Base-by-base conservation (phyloP, 176 grass and related monocot species). In the Phyllostachys edulis region DNA sequence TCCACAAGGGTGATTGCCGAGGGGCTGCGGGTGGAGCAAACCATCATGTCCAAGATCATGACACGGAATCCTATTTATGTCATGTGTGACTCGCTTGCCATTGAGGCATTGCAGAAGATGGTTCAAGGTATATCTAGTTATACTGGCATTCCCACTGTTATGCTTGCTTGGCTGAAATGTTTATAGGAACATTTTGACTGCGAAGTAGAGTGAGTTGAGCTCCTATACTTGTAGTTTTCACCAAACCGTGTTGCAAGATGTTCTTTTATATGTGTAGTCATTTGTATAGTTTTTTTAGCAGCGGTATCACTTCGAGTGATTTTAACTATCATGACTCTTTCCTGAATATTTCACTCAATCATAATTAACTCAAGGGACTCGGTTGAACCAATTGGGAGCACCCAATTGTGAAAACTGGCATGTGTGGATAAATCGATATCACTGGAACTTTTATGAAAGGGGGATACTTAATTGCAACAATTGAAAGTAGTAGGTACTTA, bases 71-170 rank as follows among this genome's bases (percentile, higher is more conserved):
- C 96, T 12, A 17, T 72, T 56, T 99, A 91, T 87, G 93, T 96
- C 11, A 92, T 94, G 76, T 82, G 93, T 23, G 93, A 99, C 34
- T 82, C 88, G 21, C 84, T 92, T 52, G 93, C 96, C 34, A 99
- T 92, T 79, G 96, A 99, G 56, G 96, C 96, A 54, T 80, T 99
- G 80, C 96, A 99, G 68, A 99, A 96, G 85, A 99, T 99, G 96
- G 90, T 99, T 70, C 93, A 96, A 93, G 91, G 96, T 99, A 85
- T 70, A 57, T 73, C 15, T 81, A 60, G 59, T 61, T 37, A 67
- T 84, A 62, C 55, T 71, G 9, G 9, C 17, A 68, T 75, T 70
- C 49, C 18, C 15, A 60, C 67, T 73, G 14, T n/a, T 50, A 39
- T 29, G 41, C n/a, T 88, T 59, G 7, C 49, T 32, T 60, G 8